Evolutionary conservation across 148 eudicot genomes (phyloP), one percentile per base, ranked within the genome.

Genomic region (Vaccinium darrowii): DNA sequence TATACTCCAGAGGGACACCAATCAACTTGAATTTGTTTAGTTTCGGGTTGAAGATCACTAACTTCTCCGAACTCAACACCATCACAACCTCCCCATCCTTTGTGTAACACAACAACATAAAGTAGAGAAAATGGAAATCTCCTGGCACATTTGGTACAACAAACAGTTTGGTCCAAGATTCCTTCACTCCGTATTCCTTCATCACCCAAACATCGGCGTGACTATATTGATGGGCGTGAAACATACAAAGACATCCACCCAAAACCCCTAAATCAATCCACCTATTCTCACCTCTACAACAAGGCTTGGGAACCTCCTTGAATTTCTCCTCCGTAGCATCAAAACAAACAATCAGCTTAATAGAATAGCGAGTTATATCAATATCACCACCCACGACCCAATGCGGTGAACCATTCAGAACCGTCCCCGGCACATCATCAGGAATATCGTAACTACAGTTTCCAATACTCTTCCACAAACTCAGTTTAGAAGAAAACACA

Each of bases 311-410:
- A 21, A 63, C 50, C 75, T 81, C 53, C 53, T 67, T 25, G 43
- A 81, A 58, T 27, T 7, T 58, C 49, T 80, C 67, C 82, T 80
- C 82, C 18, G n/a, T 8, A 63, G 53, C 54, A 81, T 81, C 83
- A 81, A 63, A 81, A 21, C 30, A 63, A 4, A 63, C 56, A 9
- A 81, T 63, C 36, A 4, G 5, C 1, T 11, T 4, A 5, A 39
- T 39, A 3, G 4, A 5, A 39, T 3, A 5, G 6, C 30, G 33
- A 39, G 43, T 39, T 39, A 5, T 39, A 3, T 39, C 83, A 33
- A n/a, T 36, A n/a, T 36, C n/a, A 49, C 47, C 21, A 33, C 76
- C 1, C 21, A 81, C 54, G 4, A 81, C 83, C 83, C 83, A 21
- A 60, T 81, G 57, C 12, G 83, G 83, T 18, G 72, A 15, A 36